Evolutionary conservation across 1,284 basidiomycete species (phyloP), one percentile per base, ranked within the genome.

Genomic region (Grifola frondosa): DNA sequence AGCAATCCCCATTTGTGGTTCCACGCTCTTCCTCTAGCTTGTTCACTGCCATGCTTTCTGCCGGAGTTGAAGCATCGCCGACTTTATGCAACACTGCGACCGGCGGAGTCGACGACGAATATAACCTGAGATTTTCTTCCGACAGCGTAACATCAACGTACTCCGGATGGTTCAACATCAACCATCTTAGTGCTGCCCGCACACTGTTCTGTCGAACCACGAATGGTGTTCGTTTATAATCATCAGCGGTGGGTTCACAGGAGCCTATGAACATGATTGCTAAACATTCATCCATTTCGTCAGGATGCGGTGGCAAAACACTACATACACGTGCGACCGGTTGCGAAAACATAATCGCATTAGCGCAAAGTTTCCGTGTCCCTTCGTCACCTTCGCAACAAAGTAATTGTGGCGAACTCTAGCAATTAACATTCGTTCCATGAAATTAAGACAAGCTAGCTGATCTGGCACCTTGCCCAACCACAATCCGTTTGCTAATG

Each of bases 111-210:
- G n/a, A n/a, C n/a, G n/a, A n/a, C n/a, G 46, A 34, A 42, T 64
- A 64, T 28, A 40, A 16, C 3, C 30, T 16, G 3, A 62, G 25
- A 48, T 63, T 60, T 0, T 55, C 40, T 5, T 59, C n/a, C 1
- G 55, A 59, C 11, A 67, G 61, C 0, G 44, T 35, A 0, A 62
- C 7, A 42, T 62, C 56, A 5, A 2, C 13, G 46, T 65, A 66
- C 22, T 58, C 54, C 8, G 4, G 5, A 49, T 67, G 60, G 35
- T 67, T 67, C 3, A 63, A 25, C 20, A 58, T 58, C n/a, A 67
- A 45, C 64, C 64, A 66, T 15, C 59, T 41, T 5, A 67, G 38
- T 3, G 62, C 62, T 15, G 20, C 26, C 12, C 22, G 15, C 1
- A 63, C 36, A 9, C 13, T 19, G 3, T 20, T 26, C 6, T 52